Conservation (phyloP, 768 basidiomycete genomes). For the Clavulina sp. region DNA sequence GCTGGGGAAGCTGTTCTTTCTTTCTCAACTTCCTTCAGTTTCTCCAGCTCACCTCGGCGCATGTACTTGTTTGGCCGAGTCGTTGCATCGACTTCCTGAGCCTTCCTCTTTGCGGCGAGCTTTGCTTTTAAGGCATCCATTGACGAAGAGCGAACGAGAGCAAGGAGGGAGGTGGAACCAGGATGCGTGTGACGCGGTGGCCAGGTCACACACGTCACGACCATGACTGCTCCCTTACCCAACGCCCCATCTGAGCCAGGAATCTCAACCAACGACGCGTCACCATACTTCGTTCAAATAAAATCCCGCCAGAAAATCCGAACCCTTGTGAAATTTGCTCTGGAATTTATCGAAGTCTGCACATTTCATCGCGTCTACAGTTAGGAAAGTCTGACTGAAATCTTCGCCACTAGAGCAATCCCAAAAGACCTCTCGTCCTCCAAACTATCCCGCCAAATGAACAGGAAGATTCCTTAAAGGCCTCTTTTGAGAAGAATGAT, state of each 20-base stretch:
- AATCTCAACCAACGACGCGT: neutral
- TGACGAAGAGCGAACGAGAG: neutral
- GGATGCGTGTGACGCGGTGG: no score
- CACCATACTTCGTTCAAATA: slow-evolving; percentile 12
- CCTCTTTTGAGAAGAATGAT: no score
- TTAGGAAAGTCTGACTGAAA: neutral
- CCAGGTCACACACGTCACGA: no score
- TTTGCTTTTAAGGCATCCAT: slow-evolving; percentile 91
- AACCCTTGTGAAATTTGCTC: slow-evolving; percentile 11
- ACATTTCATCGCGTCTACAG: neutral
- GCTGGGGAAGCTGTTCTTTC: slow-evolving; percentile 12
- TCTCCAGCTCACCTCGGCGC: slow-evolving; percentile 58
- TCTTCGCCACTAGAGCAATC: neutral
- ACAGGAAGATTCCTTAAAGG: neutral
- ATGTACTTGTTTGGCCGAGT: slow-evolving; percentile 68
- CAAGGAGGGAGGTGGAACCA: no score
- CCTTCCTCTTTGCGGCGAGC: slow-evolving; percentile 75
- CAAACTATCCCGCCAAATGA: slow-evolving; percentile 4
- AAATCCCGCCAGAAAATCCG: slow-evolving; percentile 9
- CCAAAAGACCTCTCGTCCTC: slow-evolving; percentile 7
- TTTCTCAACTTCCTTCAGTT: slow-evolving; percentile 61
- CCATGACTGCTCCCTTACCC: no score
- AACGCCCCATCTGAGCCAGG: neutral
- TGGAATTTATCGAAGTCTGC: slow-evolving; percentile 12
- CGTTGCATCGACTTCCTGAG: slow-evolving; percentile 27